phyloP scores from a whole-genome alignment of 2,329 filamentous ascomycete genomes.

The Ceratocystis cacaofunesta region DNA sequence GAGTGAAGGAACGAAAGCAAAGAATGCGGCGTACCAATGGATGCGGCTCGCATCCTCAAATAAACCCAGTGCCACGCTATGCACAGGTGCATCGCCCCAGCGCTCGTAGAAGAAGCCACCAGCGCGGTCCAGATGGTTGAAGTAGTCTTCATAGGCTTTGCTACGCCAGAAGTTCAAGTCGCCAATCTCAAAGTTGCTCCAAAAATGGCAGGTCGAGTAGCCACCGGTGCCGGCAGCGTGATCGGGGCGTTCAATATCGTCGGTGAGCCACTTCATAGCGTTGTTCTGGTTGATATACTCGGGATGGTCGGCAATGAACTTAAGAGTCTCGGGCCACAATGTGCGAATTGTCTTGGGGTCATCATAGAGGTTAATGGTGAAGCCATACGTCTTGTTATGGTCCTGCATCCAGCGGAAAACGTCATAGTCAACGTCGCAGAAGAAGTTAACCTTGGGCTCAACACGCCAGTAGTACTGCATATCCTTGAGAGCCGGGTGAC shows the following conservation, averaged over 20 bases:
- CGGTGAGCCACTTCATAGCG: slow-evolving; percentile 75
- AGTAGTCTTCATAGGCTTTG: slow-evolving; percentile 85
- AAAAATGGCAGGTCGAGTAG: slow-evolving; percentile 97
- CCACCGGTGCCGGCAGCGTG: slow-evolving; percentile 73
- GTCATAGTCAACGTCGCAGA: slow-evolving; percentile 97
- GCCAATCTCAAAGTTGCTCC: slow-evolving; percentile 96
- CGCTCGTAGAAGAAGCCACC: slow-evolving; percentile 98
- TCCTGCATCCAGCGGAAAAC: slow-evolving; percentile 97
- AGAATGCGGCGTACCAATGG: slow-evolving; percentile 58
- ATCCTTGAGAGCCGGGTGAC: slow-evolving; percentile 72
- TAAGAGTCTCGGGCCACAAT: slow-evolving; percentile 88
- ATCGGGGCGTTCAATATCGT: slow-evolving; percentile 59
- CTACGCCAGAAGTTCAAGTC: slow-evolving; percentile 89
- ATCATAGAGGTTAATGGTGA: slow-evolving; percentile 96
- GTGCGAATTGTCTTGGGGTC: slow-evolving; percentile 70
- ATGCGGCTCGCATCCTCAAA: slow-evolving; percentile 86
- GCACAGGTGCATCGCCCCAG: slow-evolving; percentile 95
- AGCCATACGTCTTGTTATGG: slow-evolving; percentile 97
- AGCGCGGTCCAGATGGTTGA: slow-evolving; percentile 81
- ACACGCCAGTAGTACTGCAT: slow-evolving; percentile 96
- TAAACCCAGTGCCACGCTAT: slow-evolving; percentile 80
- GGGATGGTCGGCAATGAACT: slow-evolving; percentile 75
- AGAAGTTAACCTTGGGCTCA: slow-evolving; percentile 97
- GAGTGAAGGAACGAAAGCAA: background rate
- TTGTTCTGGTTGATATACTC: slow-evolving; percentile 71